Evolutionary conservation across 768 basidiomycete genomes (phyloP), one percentile per base, ranked within the genome.

Genomic region (Trametes cubensis): DNA sequence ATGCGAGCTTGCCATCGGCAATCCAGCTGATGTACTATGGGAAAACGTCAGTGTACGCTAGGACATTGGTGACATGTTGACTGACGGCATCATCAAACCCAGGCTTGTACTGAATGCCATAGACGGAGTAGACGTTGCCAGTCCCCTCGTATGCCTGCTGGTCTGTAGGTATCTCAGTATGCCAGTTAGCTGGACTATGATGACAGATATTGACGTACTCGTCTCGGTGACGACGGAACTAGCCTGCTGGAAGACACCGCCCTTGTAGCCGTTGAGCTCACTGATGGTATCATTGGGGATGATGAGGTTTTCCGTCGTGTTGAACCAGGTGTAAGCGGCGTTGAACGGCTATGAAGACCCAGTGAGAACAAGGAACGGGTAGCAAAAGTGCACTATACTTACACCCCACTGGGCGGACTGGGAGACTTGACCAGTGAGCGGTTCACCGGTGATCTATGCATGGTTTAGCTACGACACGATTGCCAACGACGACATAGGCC

Each of bases 371-470:
- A 59, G 6, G 15, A 17, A 26, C 18, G 8, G 15, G 46, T 2
- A 39, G 17, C 7, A 8, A 14, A 28, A 17, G 5, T 34, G 34
- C 34, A 11, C 4, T 34, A 10, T 44, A 79, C 85, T 78, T 72
- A 90, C 89, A 45, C 79, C 88, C 86, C 87, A 90, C 71, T 96
- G 94, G 14, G 84, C 86, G 52, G 91, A 94, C 73, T 94, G 92
- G 7, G 93, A 95, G 13, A 95, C 92, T 66, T 85, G 78, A 8
- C 85, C 86, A 13, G 65, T 92, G 49, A 66, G 68, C 88, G 20
- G 92, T 2, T 63, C 47, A 17, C 74, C 68, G 13, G 58, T 54
- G 26, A 75, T 71, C 70, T 73, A 34, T 2, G 26, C 15, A 18
- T 34, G 11, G 3, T 15, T 48, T 21, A 20, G 55, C 4, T 17